Conservation (phyloP, 306 rosid species). For the Acmispon strigosus region DNA sequence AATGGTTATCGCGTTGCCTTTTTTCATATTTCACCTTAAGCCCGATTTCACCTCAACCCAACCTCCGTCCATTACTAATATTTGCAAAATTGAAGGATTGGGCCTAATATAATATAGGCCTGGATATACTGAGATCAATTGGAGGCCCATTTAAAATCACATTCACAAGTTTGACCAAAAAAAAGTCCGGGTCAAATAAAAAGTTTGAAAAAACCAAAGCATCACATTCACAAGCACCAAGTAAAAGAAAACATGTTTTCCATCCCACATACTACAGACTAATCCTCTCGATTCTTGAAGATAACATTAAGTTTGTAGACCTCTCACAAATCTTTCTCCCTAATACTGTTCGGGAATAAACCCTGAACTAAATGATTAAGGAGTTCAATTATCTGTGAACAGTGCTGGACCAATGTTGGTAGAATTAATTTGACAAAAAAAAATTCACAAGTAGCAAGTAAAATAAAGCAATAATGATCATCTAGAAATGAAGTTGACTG, state of each 20-base stretch:
- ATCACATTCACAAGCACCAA: too few species aligned
- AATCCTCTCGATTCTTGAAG: too few species aligned
- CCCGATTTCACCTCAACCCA: not conserved
- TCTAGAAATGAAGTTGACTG: constrained; percentile 3
- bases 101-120: not conserved
- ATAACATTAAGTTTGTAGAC: too few species aligned
- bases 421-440: not conserved
- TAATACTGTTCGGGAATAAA: too few species aligned
- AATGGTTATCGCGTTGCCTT: too few species aligned
- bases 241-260: too few species aligned
- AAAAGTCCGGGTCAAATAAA: not conserved
- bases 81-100: not conserved
- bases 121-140: not conserved
- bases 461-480: not conserved
- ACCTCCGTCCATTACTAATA: not conserved
- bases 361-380: too few species aligned
- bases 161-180: not conserved
- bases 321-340: too few species aligned
- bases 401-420: too few species aligned
- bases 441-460: not conserved
- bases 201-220: too few species aligned
- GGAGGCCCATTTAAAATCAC: not conserved
- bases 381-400: too few species aligned
- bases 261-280: too few species aligned
- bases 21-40: not conserved